These are phyloP conservation scores for Scedosporium aurantiacum DNA, from an alignment of 2,329 filamentous ascomycete genomes.

Conservation along the genomic window DNA sequence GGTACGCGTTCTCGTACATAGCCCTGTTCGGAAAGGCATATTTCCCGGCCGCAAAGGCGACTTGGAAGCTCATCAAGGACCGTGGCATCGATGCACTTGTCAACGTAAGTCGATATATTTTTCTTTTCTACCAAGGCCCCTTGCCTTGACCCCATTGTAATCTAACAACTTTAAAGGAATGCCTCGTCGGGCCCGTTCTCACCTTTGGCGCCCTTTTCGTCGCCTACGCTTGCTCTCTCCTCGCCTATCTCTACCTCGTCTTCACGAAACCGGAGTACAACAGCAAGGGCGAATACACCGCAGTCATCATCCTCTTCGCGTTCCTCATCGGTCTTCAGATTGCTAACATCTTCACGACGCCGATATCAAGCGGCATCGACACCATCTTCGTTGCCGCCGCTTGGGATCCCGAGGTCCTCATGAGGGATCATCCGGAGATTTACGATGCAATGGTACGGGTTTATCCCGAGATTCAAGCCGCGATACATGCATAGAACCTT, in stretches of 20 bases:
- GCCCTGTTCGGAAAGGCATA: conserved; percentile 87
- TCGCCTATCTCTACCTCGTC: conserved; percentile 78
- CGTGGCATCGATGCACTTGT: conserved; percentile 83
- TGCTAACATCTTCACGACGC: conserved; percentile 79
- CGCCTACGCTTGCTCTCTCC: conserved; percentile 67
- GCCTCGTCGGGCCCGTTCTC: conserved; percentile 63
- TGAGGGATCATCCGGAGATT: conserved; percentile 69
- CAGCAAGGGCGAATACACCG: conserved; percentile 52
- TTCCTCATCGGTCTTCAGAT: conserved; percentile 89
- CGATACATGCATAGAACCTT: conserved; percentile 49
- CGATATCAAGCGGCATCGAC: conserved; percentile 77
- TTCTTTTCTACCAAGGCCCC: neutral
- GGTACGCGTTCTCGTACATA: conserved; percentile 87
- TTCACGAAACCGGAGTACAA: conserved; percentile 79
- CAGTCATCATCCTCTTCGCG: conserved; percentile 70
- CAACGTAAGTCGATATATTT: conserved; percentile 41
- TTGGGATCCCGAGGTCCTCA: conserved; percentile 62
- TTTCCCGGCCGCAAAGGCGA: conserved; percentile 75
- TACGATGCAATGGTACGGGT: conserved; percentile 69
- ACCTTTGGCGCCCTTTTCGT: conserved; percentile 75
- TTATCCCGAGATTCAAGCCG: conserved; percentile 73
- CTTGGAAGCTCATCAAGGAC: conserved; percentile 84
- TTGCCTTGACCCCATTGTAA: neutral
- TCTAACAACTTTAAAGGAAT: conserved; percentile 38
- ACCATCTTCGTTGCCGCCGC: conserved; percentile 78